Evolutionary conservation across 2,329 filamentous ascomycete species (phyloP).

Genomic region (Hypoxylon sp.): DNA sequence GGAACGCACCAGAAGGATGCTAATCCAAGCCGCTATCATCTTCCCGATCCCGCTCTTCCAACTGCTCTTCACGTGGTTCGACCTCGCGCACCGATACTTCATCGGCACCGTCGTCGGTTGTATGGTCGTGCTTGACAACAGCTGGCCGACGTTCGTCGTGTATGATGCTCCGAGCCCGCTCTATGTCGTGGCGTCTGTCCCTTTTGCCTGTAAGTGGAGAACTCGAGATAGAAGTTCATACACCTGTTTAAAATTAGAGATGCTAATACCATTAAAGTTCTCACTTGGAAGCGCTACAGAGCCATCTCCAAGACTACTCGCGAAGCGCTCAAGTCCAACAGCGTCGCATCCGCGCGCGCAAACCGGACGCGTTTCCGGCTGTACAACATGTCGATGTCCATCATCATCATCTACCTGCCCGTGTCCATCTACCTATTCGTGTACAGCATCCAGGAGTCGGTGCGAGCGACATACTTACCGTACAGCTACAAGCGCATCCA

Average conservation of each 20-base stretch:
- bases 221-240: background rate
- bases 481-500: slow-evolving; percentile 62
- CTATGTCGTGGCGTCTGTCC: slow-evolving; percentile 59
- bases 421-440: slow-evolving; percentile 59
- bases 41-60: slow-evolving; percentile 67
- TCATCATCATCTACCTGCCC: slow-evolving; percentile 66
- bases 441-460: slow-evolving; percentile 56
- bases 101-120: slow-evolving; percentile 66
- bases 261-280: slow-evolving; percentile 43
- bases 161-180: slow-evolving; percentile 62
- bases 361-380: slow-evolving; percentile 65
- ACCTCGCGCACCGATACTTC: slow-evolving; percentile 62
- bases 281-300: slow-evolving; percentile 64
- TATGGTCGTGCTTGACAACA: slow-evolving; percentile 57
- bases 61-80: slow-evolving; percentile 62
- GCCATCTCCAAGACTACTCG: slow-evolving; percentile 59
- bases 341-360: slow-evolving; percentile 57
- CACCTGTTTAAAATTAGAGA: slow-evolving; percentile 1
- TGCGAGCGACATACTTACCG: slow-evolving; percentile 46
- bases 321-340: slow-evolving; percentile 58
- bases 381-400: slow-evolving; percentile 67
- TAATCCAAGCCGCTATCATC: slow-evolving; percentile 66
- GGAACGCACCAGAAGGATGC: slow-evolving; percentile 59
- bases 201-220: slow-evolving; percentile 63
- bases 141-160: slow-evolving; percentile 64